These are phyloP conservation scores for Hemileccinum impolitum DNA, from an alignment of 768 basidiomycete genomes.

Conservation along the genomic window DNA sequence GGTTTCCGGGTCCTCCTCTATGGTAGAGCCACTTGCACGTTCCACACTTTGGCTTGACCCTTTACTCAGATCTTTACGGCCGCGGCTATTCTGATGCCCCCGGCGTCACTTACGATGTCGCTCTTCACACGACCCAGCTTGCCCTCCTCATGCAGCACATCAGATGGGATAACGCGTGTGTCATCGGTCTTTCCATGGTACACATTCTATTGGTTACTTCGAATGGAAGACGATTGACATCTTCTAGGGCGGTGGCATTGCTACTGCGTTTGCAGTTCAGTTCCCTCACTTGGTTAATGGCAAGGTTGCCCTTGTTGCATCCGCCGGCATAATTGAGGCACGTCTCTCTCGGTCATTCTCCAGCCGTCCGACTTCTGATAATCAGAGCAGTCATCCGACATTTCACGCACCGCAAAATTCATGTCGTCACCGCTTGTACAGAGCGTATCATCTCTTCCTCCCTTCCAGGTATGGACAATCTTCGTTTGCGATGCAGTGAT, in stretches of 20 bases:
- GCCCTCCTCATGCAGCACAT: slow-evolving; percentile 79
- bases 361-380: not conserved
- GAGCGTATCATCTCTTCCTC: slow-evolving; percentile 55
- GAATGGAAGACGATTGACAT: slow-evolving; percentile 10
- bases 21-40: slow-evolving; percentile 38
- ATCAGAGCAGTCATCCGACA: slow-evolving; percentile 49
- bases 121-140: slow-evolving; percentile 72
- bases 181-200: slow-evolving; percentile 79
- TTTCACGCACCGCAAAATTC: slow-evolving; percentile 72
- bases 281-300: slow-evolving; percentile 71
- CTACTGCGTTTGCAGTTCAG: slow-evolving; percentile 63
- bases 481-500: not conserved
- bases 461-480: slow-evolving; percentile 49
- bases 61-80: slow-evolving; percentile 66
- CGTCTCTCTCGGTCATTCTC: slow-evolving; percentile 1
- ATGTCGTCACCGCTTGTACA: slow-evolving; percentile 79
- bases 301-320: slow-evolving; percentile 64
- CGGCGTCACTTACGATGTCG: slow-evolving; percentile 58
- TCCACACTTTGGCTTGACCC: slow-evolving; percentile 1
- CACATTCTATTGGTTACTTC: not conserved
- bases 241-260: slow-evolving; percentile 66
- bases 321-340: slow-evolving; percentile 68
- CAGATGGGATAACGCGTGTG: slow-evolving; percentile 61
- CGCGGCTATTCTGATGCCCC: slow-evolving; percentile 84
- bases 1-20: slow-evolving; percentile 77